Base-by-base conservation (phyloP, 371 early-diverging fungal species). In the Mortierella sp. region DNA sequence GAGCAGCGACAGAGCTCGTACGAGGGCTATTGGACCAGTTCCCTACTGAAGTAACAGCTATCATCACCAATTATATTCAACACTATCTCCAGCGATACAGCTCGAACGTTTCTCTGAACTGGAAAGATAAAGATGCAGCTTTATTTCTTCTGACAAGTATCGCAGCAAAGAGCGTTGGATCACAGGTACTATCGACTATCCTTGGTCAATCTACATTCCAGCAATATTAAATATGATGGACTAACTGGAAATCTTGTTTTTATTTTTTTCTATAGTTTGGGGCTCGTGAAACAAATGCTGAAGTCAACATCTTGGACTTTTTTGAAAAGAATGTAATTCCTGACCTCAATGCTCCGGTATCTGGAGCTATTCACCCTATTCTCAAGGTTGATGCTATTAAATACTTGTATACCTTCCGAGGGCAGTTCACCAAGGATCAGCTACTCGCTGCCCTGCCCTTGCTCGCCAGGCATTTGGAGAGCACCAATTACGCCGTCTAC, bases 51-150 rank as follows among this genome's bases (percentile, higher is more conserved):
- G 94, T 96, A 15, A 97, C 98, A 4, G 84, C 85, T 19, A 95
- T 96, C 64, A 91, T 96, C 82, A 84, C 89, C 28, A 83, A 83
- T 55, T 97, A 96, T 67, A 90, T 98, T 67, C 83, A 83, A 17
- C 84, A 88, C 59, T 94, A 90, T 61, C 86, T 98, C 47, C 86
- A 89, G 89, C 87, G 84, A 37, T 97, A 97, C 71, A 87, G 85
- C 34, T 72, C 85, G 19, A 90, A 96, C 69, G 92, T 89, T 2
- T 83, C 78, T 15, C 81, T 59, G n/a, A 91, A 97, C 82, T 99
- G 99, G 99, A 95, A 94, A 76, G 91, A 94, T 53, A 98, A 99
- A 84, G 97, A 99, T 73, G 93, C 95, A 0, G 98, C 99, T 40
- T 87, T 97, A 42, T 97, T 94, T 72, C 84, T 98, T 79, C 87